Evolutionary conservation across 257 asterid genomes (phyloP).

Genomic region (Eucommia ulmoides): DNA sequence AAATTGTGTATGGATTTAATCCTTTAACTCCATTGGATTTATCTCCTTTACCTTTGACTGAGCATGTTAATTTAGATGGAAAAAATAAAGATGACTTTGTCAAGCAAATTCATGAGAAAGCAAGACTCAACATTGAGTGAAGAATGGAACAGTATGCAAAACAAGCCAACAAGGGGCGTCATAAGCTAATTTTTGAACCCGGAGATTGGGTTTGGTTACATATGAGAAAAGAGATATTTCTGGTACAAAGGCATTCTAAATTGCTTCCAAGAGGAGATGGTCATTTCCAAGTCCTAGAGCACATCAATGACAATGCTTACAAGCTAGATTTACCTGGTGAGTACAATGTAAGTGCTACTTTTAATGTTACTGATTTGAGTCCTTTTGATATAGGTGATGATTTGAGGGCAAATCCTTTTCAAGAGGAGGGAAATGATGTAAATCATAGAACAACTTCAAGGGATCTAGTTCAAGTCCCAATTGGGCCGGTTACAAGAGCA

Average conservation of each 20-base stretch:
- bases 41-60: background rate
- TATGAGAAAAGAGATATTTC: background rate
- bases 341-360: background rate
- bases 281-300: background rate
- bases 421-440: background rate
- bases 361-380: background rate
- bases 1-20: background rate
- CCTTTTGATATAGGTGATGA: background rate
- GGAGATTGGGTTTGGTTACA: background rate
- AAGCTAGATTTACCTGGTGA: background rate
- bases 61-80: background rate
- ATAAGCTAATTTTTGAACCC: background rate
- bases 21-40: background rate
- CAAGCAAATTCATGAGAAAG: background rate
- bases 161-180: background rate
- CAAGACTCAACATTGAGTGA: background rate
- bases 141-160: background rate
- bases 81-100: background rate
- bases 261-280: background rate
- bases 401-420: background rate
- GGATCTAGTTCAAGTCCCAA: background rate
- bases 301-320: conserved; percentile 3
- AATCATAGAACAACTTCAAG: background rate
- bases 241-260: background rate
- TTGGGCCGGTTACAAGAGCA: background rate